These are phyloP conservation scores for Fusarium foetens DNA, from an alignment of 2,329 filamentous ascomycete species.

Conservation along the genomic window DNA sequence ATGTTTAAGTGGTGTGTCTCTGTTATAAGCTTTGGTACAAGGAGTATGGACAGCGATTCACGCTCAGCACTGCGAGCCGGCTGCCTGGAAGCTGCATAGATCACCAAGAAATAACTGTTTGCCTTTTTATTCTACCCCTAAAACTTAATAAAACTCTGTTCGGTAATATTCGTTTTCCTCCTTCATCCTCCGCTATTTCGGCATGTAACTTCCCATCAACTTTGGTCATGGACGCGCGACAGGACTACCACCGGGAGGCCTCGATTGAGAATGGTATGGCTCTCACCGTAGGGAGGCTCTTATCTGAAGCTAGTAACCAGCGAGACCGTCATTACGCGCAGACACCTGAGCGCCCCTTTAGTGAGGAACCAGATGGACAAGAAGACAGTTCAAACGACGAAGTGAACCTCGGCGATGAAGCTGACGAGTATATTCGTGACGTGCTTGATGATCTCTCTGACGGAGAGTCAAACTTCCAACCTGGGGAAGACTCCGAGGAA, in stretches of 20 bases:
- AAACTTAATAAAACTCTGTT: background rate
- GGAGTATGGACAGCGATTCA: background rate
- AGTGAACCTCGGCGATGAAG: background rate
- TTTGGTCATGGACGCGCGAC: background rate
- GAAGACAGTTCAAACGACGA: background rate
- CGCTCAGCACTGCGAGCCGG: background rate
- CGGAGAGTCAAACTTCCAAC: background rate
- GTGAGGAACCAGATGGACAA: background rate
- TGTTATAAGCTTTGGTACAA: background rate
- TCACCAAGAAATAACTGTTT: too few species aligned
- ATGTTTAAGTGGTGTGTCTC: background rate
- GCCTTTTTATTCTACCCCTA: background rate
- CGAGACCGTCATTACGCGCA: background rate
- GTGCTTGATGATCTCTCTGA: background rate
- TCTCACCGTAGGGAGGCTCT: background rate
- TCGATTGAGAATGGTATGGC: background rate
- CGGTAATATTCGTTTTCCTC: too few species aligned
- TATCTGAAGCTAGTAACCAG: background rate
- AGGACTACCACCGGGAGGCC: background rate
- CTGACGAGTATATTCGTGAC: background rate
- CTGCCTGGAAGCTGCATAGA: background rate
- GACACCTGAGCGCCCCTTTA: background rate
- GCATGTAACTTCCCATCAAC: too few species aligned
- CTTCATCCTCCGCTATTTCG: background rate
- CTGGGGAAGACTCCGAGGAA: background rate